Conservation (phyloP, 2,329 filamentous ascomycete genomes). For the Blastomyces percursus region DNA sequence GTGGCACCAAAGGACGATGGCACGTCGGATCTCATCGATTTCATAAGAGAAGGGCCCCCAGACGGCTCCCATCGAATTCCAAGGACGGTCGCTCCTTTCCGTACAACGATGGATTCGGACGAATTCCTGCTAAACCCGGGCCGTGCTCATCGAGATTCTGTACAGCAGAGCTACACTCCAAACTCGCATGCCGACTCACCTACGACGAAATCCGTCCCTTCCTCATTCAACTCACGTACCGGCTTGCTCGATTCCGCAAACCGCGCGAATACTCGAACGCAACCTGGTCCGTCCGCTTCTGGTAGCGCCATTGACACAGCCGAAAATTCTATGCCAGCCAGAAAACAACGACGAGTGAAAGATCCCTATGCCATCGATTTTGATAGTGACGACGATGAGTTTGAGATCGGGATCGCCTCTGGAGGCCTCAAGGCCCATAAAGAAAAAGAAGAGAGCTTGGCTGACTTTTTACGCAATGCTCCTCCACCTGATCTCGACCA, state of each 20-base stretch:
- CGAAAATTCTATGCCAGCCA: constrained; percentile 40
- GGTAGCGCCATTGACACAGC: background rate
- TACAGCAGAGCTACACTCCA: constrained; percentile 29
- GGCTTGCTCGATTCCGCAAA: constrained; percentile 46
- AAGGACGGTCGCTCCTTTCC: constrained; percentile 72
- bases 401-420: constrained; percentile 44
- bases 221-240: constrained; percentile 64
- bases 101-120: constrained; percentile 76
- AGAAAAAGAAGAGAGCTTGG: constrained; percentile 37
- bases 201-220: constrained; percentile 42
- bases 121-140: constrained; percentile 41
- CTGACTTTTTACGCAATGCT: constrained; percentile 39
- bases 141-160: constrained; percentile 20
- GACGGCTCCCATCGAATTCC: constrained; percentile 61
- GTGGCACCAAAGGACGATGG: constrained; percentile 51
- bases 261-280: constrained; percentile 20
- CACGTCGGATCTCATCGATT: constrained; percentile 85
- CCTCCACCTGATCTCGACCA: constrained; percentile 31
- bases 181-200: constrained; percentile 44
- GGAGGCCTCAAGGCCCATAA: constrained; percentile 20
- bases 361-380: constrained; percentile 92
- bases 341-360: constrained; percentile 65
- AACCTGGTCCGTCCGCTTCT: constrained; percentile 6
- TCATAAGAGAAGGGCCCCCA: constrained; percentile 79
- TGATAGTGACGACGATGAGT: constrained; percentile 58